Evolutionary conservation across 2,329 filamentous ascomycete genomes (phyloP).

Genomic region (Pseudocercospora pini-densiflorae): DNA sequence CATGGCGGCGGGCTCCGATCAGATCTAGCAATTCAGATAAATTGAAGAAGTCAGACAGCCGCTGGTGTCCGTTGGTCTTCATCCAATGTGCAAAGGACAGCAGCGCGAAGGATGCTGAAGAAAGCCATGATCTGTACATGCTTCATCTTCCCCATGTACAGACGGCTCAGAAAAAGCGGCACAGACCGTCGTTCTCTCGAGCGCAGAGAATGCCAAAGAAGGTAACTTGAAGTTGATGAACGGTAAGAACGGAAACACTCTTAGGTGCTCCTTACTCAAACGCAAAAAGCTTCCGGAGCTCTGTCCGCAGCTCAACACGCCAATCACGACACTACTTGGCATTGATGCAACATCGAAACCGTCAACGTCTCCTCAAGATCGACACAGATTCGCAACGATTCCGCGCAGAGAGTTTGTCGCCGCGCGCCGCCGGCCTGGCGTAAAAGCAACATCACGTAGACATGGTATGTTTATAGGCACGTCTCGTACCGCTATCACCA

Average conservation of each 20-base stretch:
- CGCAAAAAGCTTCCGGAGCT: neutral
- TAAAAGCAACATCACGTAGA: neutral
- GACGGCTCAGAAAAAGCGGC: neutral
- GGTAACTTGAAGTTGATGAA: neutral
- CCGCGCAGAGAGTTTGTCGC: neutral
- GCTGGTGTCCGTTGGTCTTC: neutral
- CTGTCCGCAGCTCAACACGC: neutral
- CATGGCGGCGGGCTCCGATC: neutral
- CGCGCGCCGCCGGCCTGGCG: neutral
- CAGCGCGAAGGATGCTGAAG: conserved; percentile 14
- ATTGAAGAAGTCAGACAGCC: neutral
- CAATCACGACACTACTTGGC: neutral
- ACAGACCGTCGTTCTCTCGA: neutral
- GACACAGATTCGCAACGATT: neutral
- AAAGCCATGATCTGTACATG: conserved; percentile 12
- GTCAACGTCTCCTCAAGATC: neutral
- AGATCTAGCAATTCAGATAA: neutral
- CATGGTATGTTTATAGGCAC: neutral
- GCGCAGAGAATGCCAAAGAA: conserved; percentile 3
- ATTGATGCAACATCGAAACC: neutral
- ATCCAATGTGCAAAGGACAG: conserved; percentile 9
- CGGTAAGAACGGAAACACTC: neutral
- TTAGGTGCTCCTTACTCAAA: neutral
- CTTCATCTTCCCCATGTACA: neutral
- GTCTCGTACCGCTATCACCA: neutral